These are phyloP conservation scores for Candida easanensis DNA, from an alignment of 805 yeast species.

Conservation along the genomic window DNA sequence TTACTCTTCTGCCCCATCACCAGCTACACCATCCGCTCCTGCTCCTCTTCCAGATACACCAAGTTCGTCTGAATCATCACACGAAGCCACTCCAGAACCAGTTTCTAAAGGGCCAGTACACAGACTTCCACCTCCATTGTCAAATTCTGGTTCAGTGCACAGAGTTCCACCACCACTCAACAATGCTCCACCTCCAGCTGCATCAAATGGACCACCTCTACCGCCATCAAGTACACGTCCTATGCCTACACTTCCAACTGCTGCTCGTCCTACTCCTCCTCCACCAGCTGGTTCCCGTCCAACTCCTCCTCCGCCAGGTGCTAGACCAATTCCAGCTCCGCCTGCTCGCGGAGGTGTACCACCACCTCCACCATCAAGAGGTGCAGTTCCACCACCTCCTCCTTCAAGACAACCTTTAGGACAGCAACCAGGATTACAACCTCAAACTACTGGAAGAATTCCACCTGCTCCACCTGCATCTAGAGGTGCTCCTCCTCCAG, in stretches of 20 bases:
- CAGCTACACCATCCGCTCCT: conserved; percentile 13
- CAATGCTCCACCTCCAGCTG: conserved; percentile 3
- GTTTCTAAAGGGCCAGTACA: conserved; percentile 14
- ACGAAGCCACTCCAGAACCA: conserved; percentile 8
- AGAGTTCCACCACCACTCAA: conserved; percentile 26
- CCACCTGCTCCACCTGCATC: conserved; percentile 27
- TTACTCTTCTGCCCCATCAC: conserved; percentile 14
- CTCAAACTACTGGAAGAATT: conserved; percentile 20
- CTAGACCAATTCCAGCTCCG: conserved; percentile 8
- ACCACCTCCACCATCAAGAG: conserved; percentile 15
- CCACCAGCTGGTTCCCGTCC: neutral
- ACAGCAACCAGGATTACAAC: conserved; percentile 4
- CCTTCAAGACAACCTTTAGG: conserved; percentile 32
- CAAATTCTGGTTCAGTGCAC: conserved; percentile 17
- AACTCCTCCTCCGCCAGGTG: conserved; percentile 6
- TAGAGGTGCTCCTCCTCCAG: conserved; percentile 24
- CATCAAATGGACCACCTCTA: conserved; percentile 3
- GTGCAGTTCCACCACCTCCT: conserved; percentile 24
- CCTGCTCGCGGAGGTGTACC: conserved; percentile 15
- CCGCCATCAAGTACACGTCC: conserved; percentile 13
- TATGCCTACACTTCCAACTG: conserved; percentile 13
- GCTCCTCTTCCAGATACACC: conserved; percentile 13
- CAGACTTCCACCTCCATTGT: conserved; percentile 28
- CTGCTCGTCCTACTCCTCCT: conserved; percentile 5
- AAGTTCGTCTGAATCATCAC: conserved; percentile 3